Percentiles rank a stretch among this genome's conserved stretches.
phyloP scores from a whole-genome alignment of 2,329 filamentous ascomycete species.

The Penicillium sclerotigenum region DNA sequence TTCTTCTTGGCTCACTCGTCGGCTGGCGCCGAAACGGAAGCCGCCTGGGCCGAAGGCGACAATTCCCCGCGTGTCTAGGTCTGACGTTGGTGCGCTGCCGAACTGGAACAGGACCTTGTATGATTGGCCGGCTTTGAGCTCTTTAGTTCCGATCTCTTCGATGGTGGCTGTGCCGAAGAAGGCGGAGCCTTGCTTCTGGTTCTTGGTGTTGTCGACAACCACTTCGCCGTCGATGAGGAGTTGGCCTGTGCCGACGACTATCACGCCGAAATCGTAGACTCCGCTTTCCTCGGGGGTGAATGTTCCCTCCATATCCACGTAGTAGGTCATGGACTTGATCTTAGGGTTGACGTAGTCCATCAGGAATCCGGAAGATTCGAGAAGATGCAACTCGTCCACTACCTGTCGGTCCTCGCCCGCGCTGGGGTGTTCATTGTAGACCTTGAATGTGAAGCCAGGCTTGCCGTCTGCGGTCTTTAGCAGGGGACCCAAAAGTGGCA shows the following conservation, averaged over 20 bases:
- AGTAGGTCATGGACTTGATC: conserved; percentile 54
- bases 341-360: conserved; percentile 56
- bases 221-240: conserved; percentile 61
- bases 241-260: conserved; percentile 64
- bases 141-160: conserved; percentile 59
- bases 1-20: conserved; percentile 55
- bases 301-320: conserved; percentile 59
- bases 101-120: conserved; percentile 62
- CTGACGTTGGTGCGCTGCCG: conserved; percentile 57
- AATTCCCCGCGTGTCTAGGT: conserved; percentile 49
- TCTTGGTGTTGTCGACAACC: conserved; percentile 64
- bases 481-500: conserved; percentile 57
- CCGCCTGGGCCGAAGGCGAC: conserved; percentile 58
- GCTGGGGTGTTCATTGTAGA: conserved; percentile 57
- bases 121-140: conserved; percentile 57
- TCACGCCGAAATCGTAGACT: conserved; percentile 63
- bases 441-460: conserved; percentile 59
- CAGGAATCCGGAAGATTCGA: conserved; percentile 46
- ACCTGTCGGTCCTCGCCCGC: conserved; percentile 46
- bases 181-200: conserved; percentile 59
- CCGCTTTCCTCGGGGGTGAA: conserved; percentile 60
- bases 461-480: conserved; percentile 54
- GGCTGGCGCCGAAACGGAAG: conserved; percentile 61
- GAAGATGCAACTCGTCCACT: conserved; percentile 51
- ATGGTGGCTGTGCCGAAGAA: conserved; percentile 65